Evolutionary conservation across 225 moss, liverwort and hornwort species (phyloP).

Genomic region (Sphagnum tenellum): DNA sequence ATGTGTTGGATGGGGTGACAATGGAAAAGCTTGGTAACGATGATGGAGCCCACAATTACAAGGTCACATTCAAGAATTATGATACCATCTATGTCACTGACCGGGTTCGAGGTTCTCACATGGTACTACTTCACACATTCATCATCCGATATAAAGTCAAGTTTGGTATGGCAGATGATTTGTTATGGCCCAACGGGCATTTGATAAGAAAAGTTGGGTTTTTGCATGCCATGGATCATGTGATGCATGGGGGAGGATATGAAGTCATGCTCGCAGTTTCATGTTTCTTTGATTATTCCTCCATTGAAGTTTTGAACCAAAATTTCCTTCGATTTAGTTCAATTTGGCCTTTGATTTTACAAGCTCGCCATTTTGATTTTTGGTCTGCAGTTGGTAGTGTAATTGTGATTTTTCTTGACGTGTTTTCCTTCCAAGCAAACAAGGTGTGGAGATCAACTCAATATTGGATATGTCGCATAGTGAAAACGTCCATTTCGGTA

Average conservation of each 20-base stretch:
- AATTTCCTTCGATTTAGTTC: conserved; percentile 37
- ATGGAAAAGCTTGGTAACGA: conserved; percentile 1
- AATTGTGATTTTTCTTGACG: conserved; percentile 17
- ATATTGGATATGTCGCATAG: conserved; percentile 17
- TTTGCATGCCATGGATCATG: conserved; percentile 9
- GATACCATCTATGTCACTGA: conserved; percentile 19
- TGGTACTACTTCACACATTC: neutral
- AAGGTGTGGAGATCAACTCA: conserved; percentile 23
- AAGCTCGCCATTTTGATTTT: conserved; percentile 28
- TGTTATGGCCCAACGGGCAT: conserved; percentile 20
- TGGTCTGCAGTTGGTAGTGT: conserved; percentile 29
- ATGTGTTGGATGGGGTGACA: neutral
- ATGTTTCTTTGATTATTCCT: conserved; percentile 28
- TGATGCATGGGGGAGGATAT: conserved; percentile 22
- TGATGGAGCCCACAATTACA: conserved; percentile 3
- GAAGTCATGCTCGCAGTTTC: fast-evolving
- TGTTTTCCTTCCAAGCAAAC: conserved; percentile 22
- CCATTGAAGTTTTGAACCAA: conserved; percentile 24
- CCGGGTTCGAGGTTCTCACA: conserved; percentile 15
- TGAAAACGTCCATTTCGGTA: conserved; percentile 11
- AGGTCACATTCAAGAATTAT: conserved; percentile 12
- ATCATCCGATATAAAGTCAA: neutral
- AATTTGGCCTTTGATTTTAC: conserved; percentile 33
- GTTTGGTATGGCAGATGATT: conserved; percentile 29
- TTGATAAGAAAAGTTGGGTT: conserved; percentile 24